Percentiles rank a stretch among this genome's conserved stretches.
These are phyloP conservation scores for Ploettnerulaceae sp. DNA, from an alignment of 2,329 filamentous ascomycete species.

Conservation along the genomic window DNA sequence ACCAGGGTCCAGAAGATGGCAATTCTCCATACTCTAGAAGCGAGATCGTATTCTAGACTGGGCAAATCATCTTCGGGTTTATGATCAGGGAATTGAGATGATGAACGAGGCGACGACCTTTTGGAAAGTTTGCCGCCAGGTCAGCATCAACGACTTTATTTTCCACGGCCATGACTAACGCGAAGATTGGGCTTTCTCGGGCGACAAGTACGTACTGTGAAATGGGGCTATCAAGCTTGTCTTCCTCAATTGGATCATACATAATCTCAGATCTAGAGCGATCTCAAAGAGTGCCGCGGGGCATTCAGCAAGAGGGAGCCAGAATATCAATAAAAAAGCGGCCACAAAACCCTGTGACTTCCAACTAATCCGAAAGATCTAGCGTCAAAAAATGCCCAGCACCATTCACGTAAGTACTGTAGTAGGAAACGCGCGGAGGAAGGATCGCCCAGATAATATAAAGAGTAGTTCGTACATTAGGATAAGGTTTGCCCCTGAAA, in stretches of 20 bases:
- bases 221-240: background rate
- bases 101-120: conserved; percentile 1
- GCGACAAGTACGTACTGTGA: background rate
- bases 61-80: background rate
- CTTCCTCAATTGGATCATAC: conserved; percentile 1
- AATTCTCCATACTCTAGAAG: conserved; percentile 5
- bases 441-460: background rate
- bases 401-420: conserved; percentile 2
- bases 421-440: background rate
- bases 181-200: background rate
- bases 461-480: background rate
- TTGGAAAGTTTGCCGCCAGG: too few relatives aligned
- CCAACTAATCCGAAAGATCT: background rate
- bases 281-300: background rate
- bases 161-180: too few relatives aligned
- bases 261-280: too few relatives aligned
- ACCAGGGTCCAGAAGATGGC: conserved; percentile 1
- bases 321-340: background rate
- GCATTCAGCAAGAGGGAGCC: background rate
- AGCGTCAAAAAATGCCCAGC: background rate
- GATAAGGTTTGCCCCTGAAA: conserved; percentile 2
- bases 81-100: background rate
- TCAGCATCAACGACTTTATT: too few relatives aligned
- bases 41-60: conserved; percentile 5
- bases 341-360: background rate